Conservation (phyloP, 345 rosid genomes). For the Citrus cavaleriei region DNA sequence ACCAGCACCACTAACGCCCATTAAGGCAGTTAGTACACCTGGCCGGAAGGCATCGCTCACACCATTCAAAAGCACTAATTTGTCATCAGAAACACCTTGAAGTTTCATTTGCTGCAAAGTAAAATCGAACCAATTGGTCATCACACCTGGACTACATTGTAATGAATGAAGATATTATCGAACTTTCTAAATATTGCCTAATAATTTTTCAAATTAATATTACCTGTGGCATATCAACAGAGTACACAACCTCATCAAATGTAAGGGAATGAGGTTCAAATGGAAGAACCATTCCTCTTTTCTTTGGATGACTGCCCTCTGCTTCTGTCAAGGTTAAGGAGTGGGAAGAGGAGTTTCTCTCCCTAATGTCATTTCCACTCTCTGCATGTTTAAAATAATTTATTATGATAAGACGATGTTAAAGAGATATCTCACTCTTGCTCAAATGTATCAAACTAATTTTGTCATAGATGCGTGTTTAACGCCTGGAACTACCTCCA, state of each 20-base stretch:
- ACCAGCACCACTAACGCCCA: conserved; percentile 62
- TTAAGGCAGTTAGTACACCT: conserved; percentile 53
- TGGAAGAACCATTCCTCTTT: conserved; percentile 71
- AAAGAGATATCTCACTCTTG: no score
- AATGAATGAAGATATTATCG: neutral
- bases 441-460: no score
- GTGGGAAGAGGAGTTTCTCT: neutral
- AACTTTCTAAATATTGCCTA: neutral
- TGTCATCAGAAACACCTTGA: conserved; percentile 36
- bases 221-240: conserved; percentile 80
- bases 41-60: conserved; percentile 52
- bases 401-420: no score
- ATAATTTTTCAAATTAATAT: conserved; percentile 16
- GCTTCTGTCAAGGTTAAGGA: neutral
- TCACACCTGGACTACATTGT: neutral
- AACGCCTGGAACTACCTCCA: no score
- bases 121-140: neutral
- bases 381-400: neutral
- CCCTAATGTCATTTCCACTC: neutral
- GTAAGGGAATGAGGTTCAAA: conserved; percentile 64
- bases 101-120: conserved; percentile 44
- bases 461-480: no score
- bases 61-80: conserved; percentile 40
- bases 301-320: conserved; percentile 23
- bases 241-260: conserved; percentile 51